Evolutionary conservation across 768 basidiomycete genomes (phyloP), one percentile per base, ranked within the genome.

Genomic region (Lyophyllum semitale): DNA sequence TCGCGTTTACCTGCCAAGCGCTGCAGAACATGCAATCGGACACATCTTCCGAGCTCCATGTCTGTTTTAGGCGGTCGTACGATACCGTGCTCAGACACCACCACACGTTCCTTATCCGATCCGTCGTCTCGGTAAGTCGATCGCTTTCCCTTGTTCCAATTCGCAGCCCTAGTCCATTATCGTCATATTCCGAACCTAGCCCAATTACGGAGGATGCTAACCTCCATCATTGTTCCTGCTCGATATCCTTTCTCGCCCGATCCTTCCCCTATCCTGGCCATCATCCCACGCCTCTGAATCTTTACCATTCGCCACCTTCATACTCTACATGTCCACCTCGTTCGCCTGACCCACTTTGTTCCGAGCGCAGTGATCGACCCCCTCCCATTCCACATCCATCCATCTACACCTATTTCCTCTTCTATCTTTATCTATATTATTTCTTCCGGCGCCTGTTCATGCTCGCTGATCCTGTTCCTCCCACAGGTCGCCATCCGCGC

Each of bases 41-140:
- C 61, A 69, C 68, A 17, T 63, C 62, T 23, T 64, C 77, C 1
- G 85, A 88, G 58, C 72, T 89, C 42, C 80, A 85, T 60, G 74
- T 79, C 54, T 89, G 89, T 68, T 91, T 91, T 75, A 82, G 79
- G 68, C 75, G 81, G 38, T 79, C 89, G 3, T 91, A 89, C 66
- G 88, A 91, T 57, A 76, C 77, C 50, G 83, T 88, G 17, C 75
- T 91, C 47, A 73, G 69, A 48, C 85, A 84, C 55, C 87, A 89
- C 68, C 86, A 88, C 65, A 75, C 81, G 0, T 88, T 87, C 66
- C 27, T 89, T 59, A 77, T 90, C 56, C 84, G 87, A 22, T 82
- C 85, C 20, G 69, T 88, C 53, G 83, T 88, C 26, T 73, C 77
- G 25, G 87, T 89, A 51, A 61, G 85, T 68, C 17, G 23, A 29